Evolutionary conservation across 129 eudicot species (phyloP), one percentile per base, ranked within the genome.

Genomic region (Helianthus tuberosus): DNA sequence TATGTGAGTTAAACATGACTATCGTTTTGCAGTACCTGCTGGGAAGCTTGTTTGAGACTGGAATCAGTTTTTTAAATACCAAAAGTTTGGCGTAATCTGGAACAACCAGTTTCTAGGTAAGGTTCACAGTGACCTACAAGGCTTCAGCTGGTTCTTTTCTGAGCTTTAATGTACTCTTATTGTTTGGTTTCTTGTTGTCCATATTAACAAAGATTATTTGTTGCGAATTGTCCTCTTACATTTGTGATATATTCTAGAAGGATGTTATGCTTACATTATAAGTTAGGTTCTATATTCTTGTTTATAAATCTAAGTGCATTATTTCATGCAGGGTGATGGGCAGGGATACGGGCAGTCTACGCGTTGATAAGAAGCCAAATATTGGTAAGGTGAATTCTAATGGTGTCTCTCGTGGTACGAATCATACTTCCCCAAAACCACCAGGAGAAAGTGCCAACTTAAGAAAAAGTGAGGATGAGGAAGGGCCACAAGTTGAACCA

Each of bases 301-400:
- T 15, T 35, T 66, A 29, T 58, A 73, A 16, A 36, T 48, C 20
- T 29, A 23, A 57, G 48, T 48, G 17, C 20, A 10, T 81, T 8
- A 36, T 64, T 64, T 63, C 39, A 65, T 49, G 72, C 91, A 86
- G 98, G 89, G 77, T 71, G 70, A 90, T 94, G 98, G 98, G 96
- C 75, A 88, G 93, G 84, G 87, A 93, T 59, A 76, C 82, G 68
- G 69, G 88, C 66, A 87, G 89, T 68, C 55, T 87, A 55, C 86
- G 75, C 38, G 23, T 32, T 52, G 98, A 87, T 79, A 90, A 87
- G 77, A 87, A 81, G 73, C 77, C 95, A 50, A 54, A 57, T 78
- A 43, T 12, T 75, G 77, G 78, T 66, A 88, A 72, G 59, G 75
- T 62, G 44, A 84, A 71, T 68, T 73, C 95, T 60, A 87, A 87